These are phyloP conservation scores for Hypholoma sublateritium DNA, from an alignment of 768 basidiomycete genomes.

Conservation along the genomic window DNA sequence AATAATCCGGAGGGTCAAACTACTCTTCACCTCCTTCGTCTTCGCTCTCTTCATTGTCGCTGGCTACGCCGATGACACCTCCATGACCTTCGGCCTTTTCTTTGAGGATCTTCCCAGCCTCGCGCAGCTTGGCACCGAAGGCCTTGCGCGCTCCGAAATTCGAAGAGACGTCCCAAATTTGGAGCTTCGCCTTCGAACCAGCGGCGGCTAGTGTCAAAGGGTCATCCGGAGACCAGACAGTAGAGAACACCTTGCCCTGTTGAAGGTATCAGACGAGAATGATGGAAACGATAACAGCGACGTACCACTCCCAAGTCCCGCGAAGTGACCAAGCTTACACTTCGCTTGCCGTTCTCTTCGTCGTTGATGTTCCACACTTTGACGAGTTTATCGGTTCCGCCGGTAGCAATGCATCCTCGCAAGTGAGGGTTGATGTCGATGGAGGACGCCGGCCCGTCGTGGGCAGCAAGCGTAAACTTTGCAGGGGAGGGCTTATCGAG, in stretches of 20 bases:
- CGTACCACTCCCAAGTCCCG: slow-evolving; percentile 89
- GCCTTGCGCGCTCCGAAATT: slow-evolving; percentile 82
- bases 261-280: background rate
- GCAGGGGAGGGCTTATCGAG: slow-evolving; percentile 63
- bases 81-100: slow-evolving; percentile 58
- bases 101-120: slow-evolving; percentile 66
- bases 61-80: slow-evolving; percentile 68
- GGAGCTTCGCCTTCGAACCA: slow-evolving; percentile 90
- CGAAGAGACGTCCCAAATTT: slow-evolving; percentile 92
- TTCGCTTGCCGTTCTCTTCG: slow-evolving; percentile 55
- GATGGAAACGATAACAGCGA: slow-evolving; percentile 11
- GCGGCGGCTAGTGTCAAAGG: slow-evolving; percentile 92
- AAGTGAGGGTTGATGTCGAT: slow-evolving; percentile 91
- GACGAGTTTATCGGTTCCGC: slow-evolving; percentile 92
- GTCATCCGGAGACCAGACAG: slow-evolving; percentile 90
- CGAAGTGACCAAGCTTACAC: slow-evolving; percentile 82
- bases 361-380: slow-evolving; percentile 94
- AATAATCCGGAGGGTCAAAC: background rate
- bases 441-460: slow-evolving; percentile 87
- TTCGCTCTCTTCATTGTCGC: slow-evolving; percentile 70
- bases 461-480: slow-evolving; percentile 88
- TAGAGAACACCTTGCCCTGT: slow-evolving; percentile 96
- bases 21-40: slow-evolving; percentile 37
- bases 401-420: slow-evolving; percentile 88
- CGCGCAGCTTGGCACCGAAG: slow-evolving; percentile 75